Conservation (phyloP, 305 asterid species). For the Fraxinus sp. region DNA sequence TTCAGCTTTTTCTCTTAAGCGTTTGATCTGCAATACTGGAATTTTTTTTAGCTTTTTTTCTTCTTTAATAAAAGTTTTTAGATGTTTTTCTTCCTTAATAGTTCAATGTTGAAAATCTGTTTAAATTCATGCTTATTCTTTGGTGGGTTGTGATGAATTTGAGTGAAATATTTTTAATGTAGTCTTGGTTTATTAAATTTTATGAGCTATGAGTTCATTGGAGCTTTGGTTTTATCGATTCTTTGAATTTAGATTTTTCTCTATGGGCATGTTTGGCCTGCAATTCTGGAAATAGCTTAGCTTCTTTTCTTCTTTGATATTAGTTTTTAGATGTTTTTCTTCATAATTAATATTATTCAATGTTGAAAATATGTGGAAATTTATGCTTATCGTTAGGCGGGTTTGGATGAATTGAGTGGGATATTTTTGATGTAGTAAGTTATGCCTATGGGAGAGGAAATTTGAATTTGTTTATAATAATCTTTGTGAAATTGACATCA, state of each 20-base stretch:
- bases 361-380: background rate
- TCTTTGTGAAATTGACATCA: background rate
- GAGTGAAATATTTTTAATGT: background rate
- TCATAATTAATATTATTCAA: background rate
- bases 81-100: background rate
- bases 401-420: background rate
- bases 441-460: background rate
- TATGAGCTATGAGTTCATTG: background rate
- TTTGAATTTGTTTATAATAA: background rate
- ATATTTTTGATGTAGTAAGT: background rate
- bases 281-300: background rate
- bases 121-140: background rate
- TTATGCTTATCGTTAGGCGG: background rate
- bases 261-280: background rate
- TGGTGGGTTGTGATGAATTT: background rate
- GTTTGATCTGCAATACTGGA: background rate
- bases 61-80: background rate
- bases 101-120: background rate
- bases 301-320: background rate
- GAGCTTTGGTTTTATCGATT: background rate
- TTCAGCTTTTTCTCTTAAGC: background rate
- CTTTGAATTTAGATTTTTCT: background rate
- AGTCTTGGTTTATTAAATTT: background rate
- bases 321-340: background rate
- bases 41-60: background rate